Percentiles rank a stretch among this genome's conserved stretches.
Evolutionary conservation across 768 basidiomycete species (phyloP).

Genomic region (Mycena epipterygia): DNA sequence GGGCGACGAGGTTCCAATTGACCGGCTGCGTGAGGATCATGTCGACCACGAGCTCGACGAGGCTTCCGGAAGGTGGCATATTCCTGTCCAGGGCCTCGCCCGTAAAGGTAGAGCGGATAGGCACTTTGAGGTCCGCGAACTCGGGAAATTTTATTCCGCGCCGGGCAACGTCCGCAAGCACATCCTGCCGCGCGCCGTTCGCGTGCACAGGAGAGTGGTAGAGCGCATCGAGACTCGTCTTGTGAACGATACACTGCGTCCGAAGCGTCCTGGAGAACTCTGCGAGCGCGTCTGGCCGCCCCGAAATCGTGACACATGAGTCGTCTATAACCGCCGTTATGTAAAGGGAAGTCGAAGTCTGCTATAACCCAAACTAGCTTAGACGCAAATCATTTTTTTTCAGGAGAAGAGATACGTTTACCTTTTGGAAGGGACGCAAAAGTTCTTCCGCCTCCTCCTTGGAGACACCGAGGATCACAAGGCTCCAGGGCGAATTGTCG

Average conservation of each 20-base stretch:
- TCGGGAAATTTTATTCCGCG: conserved; percentile 66
- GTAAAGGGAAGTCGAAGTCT: conserved; percentile 45
- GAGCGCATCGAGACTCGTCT: conserved; percentile 62
- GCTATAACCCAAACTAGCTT: neutral
- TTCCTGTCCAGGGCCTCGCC: conserved; percentile 52
- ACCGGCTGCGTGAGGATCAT: conserved; percentile 66
- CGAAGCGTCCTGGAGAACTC: conserved; percentile 55
- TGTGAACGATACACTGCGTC: conserved; percentile 52
- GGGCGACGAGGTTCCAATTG: conserved; percentile 63
- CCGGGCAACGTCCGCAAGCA: conserved; percentile 59
- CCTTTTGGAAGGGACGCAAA: conserved; percentile 11
- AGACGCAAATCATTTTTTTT: neutral
- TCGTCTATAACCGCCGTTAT: conserved; percentile 67
- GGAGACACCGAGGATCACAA: conserved; percentile 53
- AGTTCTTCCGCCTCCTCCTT: conserved; percentile 39
- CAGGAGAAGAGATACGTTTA: neutral
- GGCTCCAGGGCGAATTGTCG: conserved; percentile 58
- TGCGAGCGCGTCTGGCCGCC: conserved; percentile 63
- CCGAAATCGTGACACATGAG: conserved; percentile 68
- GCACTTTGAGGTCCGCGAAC: conserved; percentile 59
- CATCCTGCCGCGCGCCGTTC: conserved; percentile 49
- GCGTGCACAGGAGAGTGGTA: conserved; percentile 63
- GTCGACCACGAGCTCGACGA: conserved; percentile 60
- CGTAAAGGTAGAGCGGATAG: conserved; percentile 61
- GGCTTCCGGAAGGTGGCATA: conserved; percentile 38